phyloP scores from a whole-genome alignment of 2,329 filamentous ascomycete species.

The Colletotrichum sublineola region DNA sequence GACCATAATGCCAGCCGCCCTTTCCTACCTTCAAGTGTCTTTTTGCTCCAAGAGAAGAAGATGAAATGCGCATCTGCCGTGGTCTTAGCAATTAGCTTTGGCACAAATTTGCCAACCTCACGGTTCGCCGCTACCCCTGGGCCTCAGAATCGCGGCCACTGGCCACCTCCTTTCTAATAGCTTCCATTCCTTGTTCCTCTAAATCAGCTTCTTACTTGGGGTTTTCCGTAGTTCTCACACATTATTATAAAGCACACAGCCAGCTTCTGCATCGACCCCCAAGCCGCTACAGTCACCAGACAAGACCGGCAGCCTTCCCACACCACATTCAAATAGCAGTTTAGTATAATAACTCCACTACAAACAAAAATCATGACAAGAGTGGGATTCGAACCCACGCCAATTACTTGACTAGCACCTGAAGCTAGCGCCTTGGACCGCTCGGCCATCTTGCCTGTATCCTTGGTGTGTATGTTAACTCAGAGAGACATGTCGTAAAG shows the following conservation, averaged over 20 bases:
- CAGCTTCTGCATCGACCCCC: too few species aligned
- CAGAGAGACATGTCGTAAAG: not conserved
- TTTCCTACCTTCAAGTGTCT: not conserved
- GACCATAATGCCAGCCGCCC: not conserved
- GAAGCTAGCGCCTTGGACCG: constrained; percentile 30
- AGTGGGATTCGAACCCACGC: constrained; percentile 30
- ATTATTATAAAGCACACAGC: not conserved
- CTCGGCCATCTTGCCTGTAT: constrained; percentile 12
- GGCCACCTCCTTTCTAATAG: not conserved
- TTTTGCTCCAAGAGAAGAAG: not conserved
- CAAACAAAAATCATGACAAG: constrained; percentile 15
- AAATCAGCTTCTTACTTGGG: not conserved
- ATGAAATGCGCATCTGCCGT: not conserved
- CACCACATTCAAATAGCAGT: too few species aligned
- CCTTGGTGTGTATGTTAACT: accelerated
- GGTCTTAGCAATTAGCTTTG: not conserved
- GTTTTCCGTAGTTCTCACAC: not conserved
- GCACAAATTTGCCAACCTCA: not conserved
- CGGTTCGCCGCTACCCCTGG: too few species aligned
- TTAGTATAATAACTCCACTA: not conserved
- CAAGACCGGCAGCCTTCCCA: not conserved
- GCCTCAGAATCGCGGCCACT: not conserved
- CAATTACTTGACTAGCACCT: constrained; percentile 28
- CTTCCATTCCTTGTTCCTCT: not conserved
- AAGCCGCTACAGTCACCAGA: too few species aligned